phyloP scores from a whole-genome alignment of 805 yeast species.

The Kodamaea sagamina region DNA sequence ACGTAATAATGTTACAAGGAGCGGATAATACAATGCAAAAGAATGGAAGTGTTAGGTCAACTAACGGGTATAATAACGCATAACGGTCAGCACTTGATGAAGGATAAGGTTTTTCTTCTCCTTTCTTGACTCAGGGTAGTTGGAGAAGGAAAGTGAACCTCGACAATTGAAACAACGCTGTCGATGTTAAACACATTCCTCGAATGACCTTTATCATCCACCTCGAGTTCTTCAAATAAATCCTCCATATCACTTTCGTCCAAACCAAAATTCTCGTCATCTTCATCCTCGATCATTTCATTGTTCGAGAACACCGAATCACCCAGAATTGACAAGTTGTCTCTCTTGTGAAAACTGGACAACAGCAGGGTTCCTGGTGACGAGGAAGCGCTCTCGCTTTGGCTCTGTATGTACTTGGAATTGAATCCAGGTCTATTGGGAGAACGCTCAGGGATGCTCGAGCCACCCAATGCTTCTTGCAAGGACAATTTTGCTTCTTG shows the following conservation, averaged over 20 bases:
- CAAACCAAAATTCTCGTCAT: conserved; percentile 8
- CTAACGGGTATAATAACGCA: not conserved
- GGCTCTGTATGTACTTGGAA: not conserved
- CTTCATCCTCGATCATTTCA: not conserved
- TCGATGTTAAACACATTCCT: conserved; percentile 24
- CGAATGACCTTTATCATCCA: conserved; percentile 19
- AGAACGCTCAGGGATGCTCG: conserved; percentile 9
- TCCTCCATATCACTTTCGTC: conserved; percentile 19
- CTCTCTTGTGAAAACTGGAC: conserved; percentile 17
- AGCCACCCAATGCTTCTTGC: not conserved
- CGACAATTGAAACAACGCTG: conserved; percentile 25
- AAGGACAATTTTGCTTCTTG: not conserved
- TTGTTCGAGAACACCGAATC: conserved; percentile 19
- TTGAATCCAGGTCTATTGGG: conserved; percentile 7
- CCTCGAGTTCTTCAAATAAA: conserved; percentile 23
- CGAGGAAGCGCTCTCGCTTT: conserved; percentile 5
- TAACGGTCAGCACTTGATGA: conserved; percentile 12
- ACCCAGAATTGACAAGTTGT: conserved; percentile 18
- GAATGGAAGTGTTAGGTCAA: conserved; percentile 3
- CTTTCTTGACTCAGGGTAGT: conserved; percentile 2
- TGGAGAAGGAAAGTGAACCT: conserved; percentile 13
- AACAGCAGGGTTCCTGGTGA: conserved; percentile 23
- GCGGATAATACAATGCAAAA: conserved; percentile 4
- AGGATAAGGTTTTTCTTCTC: conserved; percentile 14
- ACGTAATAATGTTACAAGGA: conserved; percentile 6